Evolutionary conservation across 371 early-diverging fungal species (phyloP).

Genomic region (Lichtheimia corymbifera): DNA sequence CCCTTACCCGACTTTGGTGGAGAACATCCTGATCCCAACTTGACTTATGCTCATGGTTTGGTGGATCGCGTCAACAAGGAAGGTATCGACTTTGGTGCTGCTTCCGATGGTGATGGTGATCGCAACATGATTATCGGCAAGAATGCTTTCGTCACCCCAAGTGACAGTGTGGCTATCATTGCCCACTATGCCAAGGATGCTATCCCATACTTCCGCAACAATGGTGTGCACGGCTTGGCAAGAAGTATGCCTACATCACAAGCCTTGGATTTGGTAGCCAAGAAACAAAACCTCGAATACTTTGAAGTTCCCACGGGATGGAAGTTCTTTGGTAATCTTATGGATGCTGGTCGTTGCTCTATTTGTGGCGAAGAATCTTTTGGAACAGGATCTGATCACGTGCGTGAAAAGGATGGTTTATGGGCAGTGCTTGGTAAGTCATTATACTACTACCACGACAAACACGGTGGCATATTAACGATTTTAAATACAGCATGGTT

Average conservation of each 20-base stretch:
- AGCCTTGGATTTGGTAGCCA: constrained; percentile 90
- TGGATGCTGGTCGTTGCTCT: constrained; percentile 94
- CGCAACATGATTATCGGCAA: constrained; percentile 97
- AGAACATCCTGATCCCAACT: constrained; percentile 96
- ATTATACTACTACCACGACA: not conserved
- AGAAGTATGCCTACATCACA: constrained; percentile 95
- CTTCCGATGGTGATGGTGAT: constrained; percentile 92
- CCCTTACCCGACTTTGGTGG: constrained; percentile 93
- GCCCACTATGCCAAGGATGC: constrained; percentile 81
- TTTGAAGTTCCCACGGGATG: constrained; percentile 95
- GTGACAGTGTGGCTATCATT: constrained; percentile 96
- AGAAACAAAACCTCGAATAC: constrained; percentile 70
- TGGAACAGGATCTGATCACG: constrained; percentile 97
- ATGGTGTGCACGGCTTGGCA: constrained; percentile 89
- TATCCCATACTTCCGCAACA: constrained; percentile 91
- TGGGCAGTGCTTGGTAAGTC: constrained; percentile 89
- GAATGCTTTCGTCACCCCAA: constrained; percentile 93
- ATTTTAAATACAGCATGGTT: constrained; percentile 78
- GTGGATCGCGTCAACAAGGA: constrained; percentile 88
- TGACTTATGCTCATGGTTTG: constrained; percentile 95
- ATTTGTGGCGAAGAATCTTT: constrained; percentile 98
- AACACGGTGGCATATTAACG: not conserved
- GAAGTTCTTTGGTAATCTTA: constrained; percentile 98
- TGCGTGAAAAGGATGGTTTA: constrained; percentile 98
- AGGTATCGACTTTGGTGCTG: constrained; percentile 88